Evolutionary conservation across 306 rosid genomes (phyloP).

Genomic region (Cicer yamashitae): DNA sequence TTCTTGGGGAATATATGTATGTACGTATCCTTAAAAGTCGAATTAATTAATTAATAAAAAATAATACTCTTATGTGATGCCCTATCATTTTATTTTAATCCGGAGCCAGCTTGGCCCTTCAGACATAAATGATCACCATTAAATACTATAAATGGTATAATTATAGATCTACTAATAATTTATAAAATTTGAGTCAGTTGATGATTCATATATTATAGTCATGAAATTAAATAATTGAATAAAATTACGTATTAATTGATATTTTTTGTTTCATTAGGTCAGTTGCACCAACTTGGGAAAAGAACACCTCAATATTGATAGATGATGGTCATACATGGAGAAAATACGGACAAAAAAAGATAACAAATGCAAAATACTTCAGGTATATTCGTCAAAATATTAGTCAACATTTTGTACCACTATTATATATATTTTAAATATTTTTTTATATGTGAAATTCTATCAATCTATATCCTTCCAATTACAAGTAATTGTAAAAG

Average conservation of each 20-base stretch:
- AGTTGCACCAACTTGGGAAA: constrained; percentile 41
- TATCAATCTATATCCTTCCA: not conserved
- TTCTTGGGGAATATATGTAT: too few relatives aligned
- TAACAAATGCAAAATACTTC: constrained; percentile 38
- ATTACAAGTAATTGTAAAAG: not conserved
- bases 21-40: not conserved
- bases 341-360: constrained; percentile 68
- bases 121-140: not conserved
- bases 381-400: constrained; percentile 43
- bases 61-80: not conserved
- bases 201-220: not conserved
- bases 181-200: not conserved
- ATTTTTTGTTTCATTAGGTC: constrained; percentile 38
- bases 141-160: not conserved
- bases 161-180: not conserved
- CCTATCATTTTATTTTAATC: not conserved
- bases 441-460: not conserved
- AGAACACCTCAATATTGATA: constrained; percentile 31
- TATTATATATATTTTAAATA: not conserved
- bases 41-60: not conserved
- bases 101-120: not conserved
- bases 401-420: too few relatives aligned
- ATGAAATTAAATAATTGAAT: not conserved
- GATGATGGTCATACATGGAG: constrained; percentile 72
- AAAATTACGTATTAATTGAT: too few relatives aligned